Evolutionary conservation across 1,284 basidiomycete species (phyloP), one percentile per base, ranked within the genome.

Genomic region (Fomitopsis pinicola): DNA sequence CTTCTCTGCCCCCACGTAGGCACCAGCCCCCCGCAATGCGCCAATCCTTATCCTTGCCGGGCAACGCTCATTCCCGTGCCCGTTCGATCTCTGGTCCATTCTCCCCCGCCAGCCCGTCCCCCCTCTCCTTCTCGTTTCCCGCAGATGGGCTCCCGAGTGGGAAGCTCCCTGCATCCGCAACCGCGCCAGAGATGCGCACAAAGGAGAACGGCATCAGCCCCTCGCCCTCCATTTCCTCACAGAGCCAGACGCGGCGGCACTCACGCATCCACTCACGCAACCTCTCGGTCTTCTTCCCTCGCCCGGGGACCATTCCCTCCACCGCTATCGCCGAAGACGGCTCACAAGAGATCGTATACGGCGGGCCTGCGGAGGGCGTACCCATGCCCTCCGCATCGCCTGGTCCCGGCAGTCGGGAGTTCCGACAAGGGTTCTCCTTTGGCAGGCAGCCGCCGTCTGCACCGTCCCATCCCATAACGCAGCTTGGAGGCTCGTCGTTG

Each of bases 211-310:
- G 64, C 59, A 33, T 65, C 45, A 67, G 67, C 50, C 64, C 68
- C 2, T 65, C 67, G 8, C 59, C 67, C 26, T 62, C 63, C 5
- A 55, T 62, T n/a, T 60, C 67, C 6, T 62, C 68, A 55, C 61
- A 60, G 42, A 63, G 66, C 54, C 78, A 83, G 58, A 72, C 72
- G 9, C 80, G 86, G 48, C 75, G 86, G 45, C 92, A 95, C 73
- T 78, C 84, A 0, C 83, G 92, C 10, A 80, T 96, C 26, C 95
- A 98, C 73, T 94, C 94, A 4, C 86, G 94, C 56, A 98, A 97
- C 71, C 78, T 97, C 1, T 95, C 92, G 1, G 80, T 95, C 17
- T 96, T 91, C 81, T 97, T 97, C 68, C 95, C 95, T 4, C 83
- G 88, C 45, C 92, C 93, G 0, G 92, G 90, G 4, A 79, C 85